Evolutionary conservation across 768 basidiomycete genomes (phyloP).

Genomic region (Gymnopilus junonius): DNA sequence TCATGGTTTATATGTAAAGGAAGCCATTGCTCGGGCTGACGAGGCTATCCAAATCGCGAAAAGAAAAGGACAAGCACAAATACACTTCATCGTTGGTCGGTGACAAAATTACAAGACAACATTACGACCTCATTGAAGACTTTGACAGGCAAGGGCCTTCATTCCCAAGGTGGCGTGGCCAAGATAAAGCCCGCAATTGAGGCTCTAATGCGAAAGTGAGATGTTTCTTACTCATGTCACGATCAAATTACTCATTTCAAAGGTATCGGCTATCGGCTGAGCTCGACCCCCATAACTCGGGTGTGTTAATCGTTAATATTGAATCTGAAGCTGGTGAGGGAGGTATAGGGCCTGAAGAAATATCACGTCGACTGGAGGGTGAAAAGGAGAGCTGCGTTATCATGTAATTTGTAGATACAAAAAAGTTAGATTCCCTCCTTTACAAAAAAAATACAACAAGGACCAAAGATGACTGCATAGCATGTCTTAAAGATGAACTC

Average conservation of each 20-base stretch:
- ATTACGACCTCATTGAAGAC: neutral
- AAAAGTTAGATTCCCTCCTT: conserved; percentile 2
- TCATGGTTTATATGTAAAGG: conserved; percentile 93
- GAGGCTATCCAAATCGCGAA: conserved; percentile 70
- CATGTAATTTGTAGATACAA: conserved; percentile 51
- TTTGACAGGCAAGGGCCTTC: conserved; percentile 78
- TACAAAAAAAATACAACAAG: neutral
- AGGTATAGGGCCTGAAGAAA: conserved; percentile 61
- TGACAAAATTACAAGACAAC: conserved; percentile 11
- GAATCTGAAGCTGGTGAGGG: conserved; percentile 37
- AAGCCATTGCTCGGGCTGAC: conserved; percentile 81
- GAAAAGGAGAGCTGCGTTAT: conserved; percentile 64
- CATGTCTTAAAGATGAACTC: neutral
- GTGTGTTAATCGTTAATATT: conserved; percentile 83
- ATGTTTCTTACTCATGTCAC: neutral
- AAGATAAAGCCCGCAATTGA: conserved; percentile 95
- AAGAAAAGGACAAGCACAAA: conserved; percentile 58
- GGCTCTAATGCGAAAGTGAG: conserved; percentile 81
- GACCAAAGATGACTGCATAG: neutral
- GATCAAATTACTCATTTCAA: neutral
- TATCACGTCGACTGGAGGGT: conserved; percentile 55
- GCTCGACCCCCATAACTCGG: conserved; percentile 80
- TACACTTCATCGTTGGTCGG: conserved; percentile 87
- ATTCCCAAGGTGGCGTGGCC: conserved; percentile 73
- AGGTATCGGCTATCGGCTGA: conserved; percentile 77